phyloP scores from a whole-genome alignment of 2,329 filamentous ascomycete genomes.

The Pleomassaria siparia region DNA sequence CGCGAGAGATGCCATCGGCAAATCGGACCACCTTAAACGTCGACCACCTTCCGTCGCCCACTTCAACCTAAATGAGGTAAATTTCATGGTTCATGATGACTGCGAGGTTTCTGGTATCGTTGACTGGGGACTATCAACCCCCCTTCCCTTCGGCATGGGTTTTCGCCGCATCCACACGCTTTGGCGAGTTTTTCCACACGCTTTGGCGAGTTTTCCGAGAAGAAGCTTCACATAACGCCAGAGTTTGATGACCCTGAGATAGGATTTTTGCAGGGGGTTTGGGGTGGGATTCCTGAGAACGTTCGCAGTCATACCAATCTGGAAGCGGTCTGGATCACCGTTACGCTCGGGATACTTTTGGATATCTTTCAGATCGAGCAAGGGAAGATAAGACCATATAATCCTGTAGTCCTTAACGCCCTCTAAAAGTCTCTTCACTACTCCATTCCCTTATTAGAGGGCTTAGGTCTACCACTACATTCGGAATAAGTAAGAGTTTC shows the following conservation, averaged over 20 bases:
- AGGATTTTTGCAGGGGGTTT: constrained; percentile 10
- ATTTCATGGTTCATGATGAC: constrained; percentile 18
- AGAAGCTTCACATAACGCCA: constrained; percentile 11
- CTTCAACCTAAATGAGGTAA: constrained; percentile 18
- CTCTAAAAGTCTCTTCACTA: constrained; percentile 10
- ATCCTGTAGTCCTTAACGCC: constrained; percentile 11
- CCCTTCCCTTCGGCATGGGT: constrained; percentile 20
- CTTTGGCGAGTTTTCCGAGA: constrained; percentile 11
- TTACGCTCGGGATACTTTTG: constrained; percentile 14
- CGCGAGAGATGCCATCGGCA: constrained; percentile 8
- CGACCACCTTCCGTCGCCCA: constrained; percentile 18
- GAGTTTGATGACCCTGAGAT: constrained; percentile 13
- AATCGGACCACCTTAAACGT: constrained; percentile 14
- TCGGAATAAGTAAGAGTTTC: constrained; percentile 7
- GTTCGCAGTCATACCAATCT: constrained; percentile 6
- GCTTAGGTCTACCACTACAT: constrained; percentile 5
- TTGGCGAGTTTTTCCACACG: too few species aligned
- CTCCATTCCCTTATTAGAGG: constrained; percentile 8
- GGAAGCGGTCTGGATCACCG: constrained; percentile 10
- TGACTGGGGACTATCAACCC: constrained; percentile 18
- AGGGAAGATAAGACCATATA: constrained; percentile 12
- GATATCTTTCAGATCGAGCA: constrained; percentile 14
- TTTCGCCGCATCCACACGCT: constrained; percentile 13
- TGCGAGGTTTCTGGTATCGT: constrained; percentile 19
- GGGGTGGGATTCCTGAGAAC: constrained; percentile 10